Evolutionary conservation across 2,329 filamentous ascomycete genomes (phyloP), one percentile per base, ranked within the genome.

Genomic region (Cladosporium sp.): DNA sequence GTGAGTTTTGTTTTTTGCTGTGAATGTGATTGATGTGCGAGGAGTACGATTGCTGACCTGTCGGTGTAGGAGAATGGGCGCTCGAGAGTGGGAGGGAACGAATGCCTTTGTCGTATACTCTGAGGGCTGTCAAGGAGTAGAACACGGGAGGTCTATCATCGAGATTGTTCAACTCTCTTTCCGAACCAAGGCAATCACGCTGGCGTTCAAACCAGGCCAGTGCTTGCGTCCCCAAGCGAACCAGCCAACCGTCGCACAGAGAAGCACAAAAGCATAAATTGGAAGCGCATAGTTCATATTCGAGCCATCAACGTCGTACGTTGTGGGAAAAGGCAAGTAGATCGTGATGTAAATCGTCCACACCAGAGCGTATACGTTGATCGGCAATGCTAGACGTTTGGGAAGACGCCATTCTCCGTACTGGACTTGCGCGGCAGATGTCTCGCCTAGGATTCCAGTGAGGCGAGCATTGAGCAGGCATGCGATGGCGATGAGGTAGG

Each of bases 231-330:
- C 62, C 62, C 62, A 65, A 46, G 29, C 40, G 10, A 65, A 65
- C 62, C 62, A 65, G 7, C 53, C 56, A 5, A 65, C 6, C 4
- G 46, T 21, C 11, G 62, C 62, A 21, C 40, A 58, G 8, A 65
- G 16, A n/a, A 57, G 46, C 28, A 65, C 55, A n/a, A 65, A 40
- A 4, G 62, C 53, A 23, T 65, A 58, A 11, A 65, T 65, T 16
- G 62, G 62, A 55, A 82, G 77, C 6, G 80, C 80, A 70, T 82
- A 82, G 67, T 82, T 83, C 80, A 83, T 82, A 68, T 82, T 82
- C 49, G 74, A 73, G 0, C 76, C 69, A 3, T 76, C 80, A 18
- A 82, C 78, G 1, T 80, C 80, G 37, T 76, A 77, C n/a, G 75
- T 70, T 0, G 79, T 76, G 3, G 80, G 81, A 76, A 82, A 82